Conservation (phyloP, 257 asterid species). For the Solanum pennellii region DNA sequence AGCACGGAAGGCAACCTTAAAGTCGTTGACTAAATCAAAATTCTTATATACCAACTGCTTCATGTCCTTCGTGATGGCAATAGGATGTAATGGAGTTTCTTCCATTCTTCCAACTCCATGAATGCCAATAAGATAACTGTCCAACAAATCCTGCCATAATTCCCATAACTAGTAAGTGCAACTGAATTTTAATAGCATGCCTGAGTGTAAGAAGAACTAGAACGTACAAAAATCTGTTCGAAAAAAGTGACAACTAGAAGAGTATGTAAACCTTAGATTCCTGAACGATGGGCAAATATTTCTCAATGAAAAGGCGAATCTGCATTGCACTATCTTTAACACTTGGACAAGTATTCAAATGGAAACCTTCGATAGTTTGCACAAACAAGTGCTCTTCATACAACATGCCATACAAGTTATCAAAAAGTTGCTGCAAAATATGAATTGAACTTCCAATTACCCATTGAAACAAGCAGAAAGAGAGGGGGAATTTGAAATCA, state of each 20-base stretch:
- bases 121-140: constrained; percentile 56
- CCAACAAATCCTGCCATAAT: constrained; percentile 50
- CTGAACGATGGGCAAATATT: constrained; percentile 44
- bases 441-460: not conserved
- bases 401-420: constrained; percentile 47
- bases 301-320: constrained; percentile 35
- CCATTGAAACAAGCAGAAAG: not conserved
- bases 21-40: constrained; percentile 36
- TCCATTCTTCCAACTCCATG: constrained; percentile 18
- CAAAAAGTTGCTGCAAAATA: constrained; percentile 72
- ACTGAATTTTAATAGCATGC: not conserved
- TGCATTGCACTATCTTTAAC: constrained; percentile 34
- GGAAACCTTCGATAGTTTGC: constrained; percentile 41
- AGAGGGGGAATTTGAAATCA: not conserved
- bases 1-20: constrained; percentile 34
- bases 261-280: constrained; percentile 47
- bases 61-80: constrained; percentile 68
- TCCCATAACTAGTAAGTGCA: not conserved
- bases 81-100: constrained; percentile 43
- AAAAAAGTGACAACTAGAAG: not conserved
- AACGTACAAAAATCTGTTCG: not conserved
- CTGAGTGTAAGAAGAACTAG: not conserved
- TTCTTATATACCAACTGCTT: constrained; percentile 42
- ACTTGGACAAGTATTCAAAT: constrained; percentile 49
- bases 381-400: constrained; percentile 55